Base-by-base conservation (phyloP, 2,329 filamentous ascomycete species). In the Neofusicoccum ribis region DNA sequence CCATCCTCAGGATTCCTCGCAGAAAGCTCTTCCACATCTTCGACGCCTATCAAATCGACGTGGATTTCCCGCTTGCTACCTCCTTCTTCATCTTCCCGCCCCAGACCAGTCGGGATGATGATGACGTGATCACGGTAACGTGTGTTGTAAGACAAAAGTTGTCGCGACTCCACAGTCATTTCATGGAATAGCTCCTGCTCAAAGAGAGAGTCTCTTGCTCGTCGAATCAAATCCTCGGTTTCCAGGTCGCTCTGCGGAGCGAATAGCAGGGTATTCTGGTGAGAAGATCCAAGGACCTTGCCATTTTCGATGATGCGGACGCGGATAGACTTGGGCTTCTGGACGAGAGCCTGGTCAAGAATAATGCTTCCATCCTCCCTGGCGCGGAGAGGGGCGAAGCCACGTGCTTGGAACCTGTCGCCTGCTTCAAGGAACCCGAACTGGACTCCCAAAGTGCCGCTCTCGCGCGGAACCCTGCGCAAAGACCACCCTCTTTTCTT, bases 131-230 rank as follows among this genome's bases (percentile, higher is more conserved):
- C 87, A 41, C 86, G 83, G 14, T 88, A 85, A 31, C 84, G 85
- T 12, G 97, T 89, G 9, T 89, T 87, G 67, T 91, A 88, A 11
- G 88, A 87, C 3, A 89, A 84, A 23, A 97, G 81, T 0, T 84
- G 84, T 15, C 93, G 89, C 0, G 91, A 88, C 78, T 99, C 95
- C 17, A 92, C 86, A 61, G 89, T 89, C 66, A 98, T 83, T 77
- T 99, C 95, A 70, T 96, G 89, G 85, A 93, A 97, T 1, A 99
- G 80, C 74, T 99, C 95, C 73, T 93, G 89, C 34, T 91, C 88
- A 71, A 91, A 93, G 20, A 94, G 83, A 58, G 90, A 92, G 75
- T 95, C 90, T 65, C 91, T 85, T 2, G 91, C 90, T 70, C 91
- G 86, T 17, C 89, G 85, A 37, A 96, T 91, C 9, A 88, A 84